Evolutionary conservation across 2,329 filamentous ascomycete species (phyloP).

Genomic region (Stemphylium vesicarium): DNA sequence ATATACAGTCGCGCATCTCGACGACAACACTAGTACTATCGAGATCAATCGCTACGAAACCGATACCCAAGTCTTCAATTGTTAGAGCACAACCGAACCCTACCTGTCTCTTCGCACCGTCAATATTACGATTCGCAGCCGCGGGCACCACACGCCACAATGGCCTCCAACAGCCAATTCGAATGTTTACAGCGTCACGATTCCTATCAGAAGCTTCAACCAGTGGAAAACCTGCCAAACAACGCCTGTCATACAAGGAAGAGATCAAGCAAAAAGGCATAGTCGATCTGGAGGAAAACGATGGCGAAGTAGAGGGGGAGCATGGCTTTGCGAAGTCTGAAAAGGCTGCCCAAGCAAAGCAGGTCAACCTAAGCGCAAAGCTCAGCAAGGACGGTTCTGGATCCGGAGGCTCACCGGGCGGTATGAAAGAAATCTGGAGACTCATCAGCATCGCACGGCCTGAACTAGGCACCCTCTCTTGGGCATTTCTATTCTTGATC

Average conservation of each 20-base stretch:
- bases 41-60: constrained; percentile 24
- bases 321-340: constrained; percentile 75
- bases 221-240: constrained; percentile 21
- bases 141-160: constrained; percentile 33
- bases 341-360: constrained; percentile 82
- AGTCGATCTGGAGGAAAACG: constrained; percentile 46
- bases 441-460: constrained; percentile 88
- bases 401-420: constrained; percentile 57
- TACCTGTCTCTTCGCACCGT: constrained; percentile 19
- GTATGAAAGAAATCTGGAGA: constrained; percentile 77
- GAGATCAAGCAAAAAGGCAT: constrained; percentile 48
- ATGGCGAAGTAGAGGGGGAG: constrained; percentile 62
- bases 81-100: constrained; percentile 4
- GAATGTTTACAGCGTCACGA: constrained; percentile 39
- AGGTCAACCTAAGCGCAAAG: constrained; percentile 87
- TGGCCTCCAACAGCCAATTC: constrained; percentile 32
- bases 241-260: constrained; percentile 46
- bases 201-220: constrained; percentile 33
- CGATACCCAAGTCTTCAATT: constrained; percentile 2
- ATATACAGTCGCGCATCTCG: constrained; percentile 37
- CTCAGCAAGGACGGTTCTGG: constrained; percentile 78
- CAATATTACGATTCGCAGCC: constrained; percentile 20
- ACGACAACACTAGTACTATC: constrained; percentile 22
- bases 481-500: constrained; percentile 84
- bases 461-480: constrained; percentile 77